Evolutionary conservation across 176 grass and related monocot species (phyloP), one percentile per base, ranked within the genome.

Genomic region (Stipa capillata): DNA sequence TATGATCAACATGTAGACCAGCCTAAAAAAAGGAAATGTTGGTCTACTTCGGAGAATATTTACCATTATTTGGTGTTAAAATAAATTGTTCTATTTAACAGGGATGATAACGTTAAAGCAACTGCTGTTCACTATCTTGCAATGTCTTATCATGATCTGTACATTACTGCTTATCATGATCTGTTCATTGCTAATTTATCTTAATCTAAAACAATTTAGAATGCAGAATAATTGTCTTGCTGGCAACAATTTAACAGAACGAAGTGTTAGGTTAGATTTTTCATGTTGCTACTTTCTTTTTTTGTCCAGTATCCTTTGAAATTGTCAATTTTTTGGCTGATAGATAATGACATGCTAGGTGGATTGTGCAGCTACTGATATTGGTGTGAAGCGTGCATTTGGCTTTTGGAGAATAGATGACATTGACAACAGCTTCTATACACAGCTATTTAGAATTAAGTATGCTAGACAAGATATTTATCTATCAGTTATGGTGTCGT

Each of bases 401-500:
- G 91, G 87, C 54, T 78, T 86, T 85, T 97, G 91, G 94, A 91
- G 79, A 86, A 97, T 94, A 75, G 85, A 92, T 39, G 87, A 97
- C 49, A 80, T 78, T 68, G 91, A 92, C 73, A 93, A 97, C 59
- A 92, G 94, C 83, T 97, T 97, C 83, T 90, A 82, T 57, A 94
- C 94, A 21, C 91, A 97, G 56, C 89, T 91, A 63, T 97, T 90
- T 83, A 83, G 71, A 50, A 79, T 97, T 63, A 97, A 94, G 74
- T 94, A 92, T 72, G 67, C 91, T 79, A 97, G 94, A 86, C 94
- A 97, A 79, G 94, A 97, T 77, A 73, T 97, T 85, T 94, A 73
- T 82, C 87, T 91, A 16, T 94, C 87, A 73, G 56, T 97, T 72
- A 97, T 97, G 91, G 91, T 92, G 24, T 94, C 95, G 65, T 97